Conservation (phyloP, 768 basidiomycete genomes). For the Phaffia tasmanica region DNA sequence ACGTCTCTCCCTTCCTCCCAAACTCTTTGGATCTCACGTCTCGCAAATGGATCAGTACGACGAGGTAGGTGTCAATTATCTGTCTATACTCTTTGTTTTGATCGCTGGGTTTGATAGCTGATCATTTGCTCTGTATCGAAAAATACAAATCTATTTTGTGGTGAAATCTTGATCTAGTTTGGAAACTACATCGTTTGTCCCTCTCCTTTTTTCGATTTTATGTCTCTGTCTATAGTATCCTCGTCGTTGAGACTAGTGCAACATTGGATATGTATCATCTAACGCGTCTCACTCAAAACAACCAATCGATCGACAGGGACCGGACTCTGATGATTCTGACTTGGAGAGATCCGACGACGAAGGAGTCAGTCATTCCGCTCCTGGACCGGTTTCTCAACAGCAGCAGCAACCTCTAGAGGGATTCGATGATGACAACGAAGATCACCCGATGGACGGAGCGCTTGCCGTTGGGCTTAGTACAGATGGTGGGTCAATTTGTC, state of each 20-base stretch:
- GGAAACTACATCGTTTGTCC: slow-evolving; percentile 81
- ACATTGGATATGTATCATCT: no score
- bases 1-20: slow-evolving; percentile 20
- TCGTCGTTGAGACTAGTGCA: not conserved
- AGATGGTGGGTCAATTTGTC: slow-evolving; percentile 30
- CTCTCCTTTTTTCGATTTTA: not conserved
- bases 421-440: slow-evolving; percentile 50
- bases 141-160: no score
- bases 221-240: not conserved
- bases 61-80: slow-evolving; percentile 26
- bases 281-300: no score
- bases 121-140: slow-evolving; percentile 1
- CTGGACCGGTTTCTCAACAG: slow-evolving; percentile 33
- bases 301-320: slow-evolving; percentile 5
- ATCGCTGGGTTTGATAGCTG: not conserved
- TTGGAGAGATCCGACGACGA: not conserved
- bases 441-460: slow-evolving; percentile 5
- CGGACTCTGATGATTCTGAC: slow-evolving; percentile 24
- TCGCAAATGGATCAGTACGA: slow-evolving; percentile 29
- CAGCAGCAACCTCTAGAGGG: slow-evolving; percentile 61
- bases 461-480: slow-evolving; percentile 29
- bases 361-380: no score
- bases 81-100: slow-evolving; percentile 5
- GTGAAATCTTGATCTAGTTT: slow-evolving; percentile 45
- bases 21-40: not conserved